Conservation (phyloP, 768 basidiomycete species). For the Udeniomyces megalosporus region DNA sequence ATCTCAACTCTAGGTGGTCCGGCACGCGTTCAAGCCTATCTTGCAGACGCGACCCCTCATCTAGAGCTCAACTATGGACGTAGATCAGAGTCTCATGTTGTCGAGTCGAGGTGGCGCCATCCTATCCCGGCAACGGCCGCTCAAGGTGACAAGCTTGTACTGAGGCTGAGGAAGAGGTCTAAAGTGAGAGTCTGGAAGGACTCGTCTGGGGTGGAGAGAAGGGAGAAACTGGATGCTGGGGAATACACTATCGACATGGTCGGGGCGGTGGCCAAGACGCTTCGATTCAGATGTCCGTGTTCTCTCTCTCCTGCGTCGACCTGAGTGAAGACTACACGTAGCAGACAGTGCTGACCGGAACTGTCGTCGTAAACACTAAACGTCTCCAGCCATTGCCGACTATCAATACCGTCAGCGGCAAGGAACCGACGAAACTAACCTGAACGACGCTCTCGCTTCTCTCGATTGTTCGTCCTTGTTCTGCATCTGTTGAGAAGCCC, state of each 20-base stretch:
- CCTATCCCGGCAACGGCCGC: not conserved
- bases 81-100: not conserved
- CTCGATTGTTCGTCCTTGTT: not conserved
- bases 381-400: conserved; percentile 9
- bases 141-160: conserved; percentile 10
- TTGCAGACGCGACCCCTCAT: not conserved
- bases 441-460: not conserved
- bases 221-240: conserved; percentile 2
- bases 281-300: conserved; percentile 10
- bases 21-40: not conserved
- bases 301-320: not conserved
- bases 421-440: not conserved
- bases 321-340: no score
- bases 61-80: conserved; percentile 14
- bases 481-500: not conserved
- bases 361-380: no score
- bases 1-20: conserved; percentile 10
- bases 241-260: conserved; percentile 12
- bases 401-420: not conserved
- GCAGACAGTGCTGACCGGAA: no score
- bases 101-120: conserved; percentile 2
- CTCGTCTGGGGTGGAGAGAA: not conserved
- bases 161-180: conserved; percentile 3
- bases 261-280: conserved; percentile 9
- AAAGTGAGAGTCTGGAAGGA: conserved; percentile 9